These are phyloP conservation scores for Eimeria nieschulzi DNA, from an alignment of 169 alveolate genomes.

Conservation along the genomic window DNA sequence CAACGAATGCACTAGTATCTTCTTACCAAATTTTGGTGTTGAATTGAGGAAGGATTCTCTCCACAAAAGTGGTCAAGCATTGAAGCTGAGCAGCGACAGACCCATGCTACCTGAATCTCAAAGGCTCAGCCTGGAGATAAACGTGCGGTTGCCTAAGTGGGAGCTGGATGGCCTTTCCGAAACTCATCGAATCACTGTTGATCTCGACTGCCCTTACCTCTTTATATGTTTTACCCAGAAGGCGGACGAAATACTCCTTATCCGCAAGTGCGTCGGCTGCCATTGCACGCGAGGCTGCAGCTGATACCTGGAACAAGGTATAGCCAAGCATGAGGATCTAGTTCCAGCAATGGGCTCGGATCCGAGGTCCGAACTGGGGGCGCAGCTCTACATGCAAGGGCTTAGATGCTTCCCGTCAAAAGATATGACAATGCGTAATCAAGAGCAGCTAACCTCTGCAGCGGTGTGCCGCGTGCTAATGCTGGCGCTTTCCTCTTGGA, in stretches of 20 bases:
- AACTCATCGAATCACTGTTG: neutral
- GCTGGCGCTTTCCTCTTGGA: constrained; percentile 51
- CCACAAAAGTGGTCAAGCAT: constrained; percentile 27
- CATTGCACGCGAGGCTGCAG: constrained; percentile 40
- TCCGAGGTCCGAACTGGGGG: no score
- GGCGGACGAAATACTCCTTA: constrained; percentile 33
- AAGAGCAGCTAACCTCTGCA: constrained; percentile 52
- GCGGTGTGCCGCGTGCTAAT: constrained; percentile 55
- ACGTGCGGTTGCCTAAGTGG: neutral
- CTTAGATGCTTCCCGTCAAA: constrained; percentile 9
- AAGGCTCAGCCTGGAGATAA: neutral
- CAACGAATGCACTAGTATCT: neutral
- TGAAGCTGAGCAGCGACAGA: constrained; percentile 35
- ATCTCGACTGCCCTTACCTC: constrained; percentile 1
- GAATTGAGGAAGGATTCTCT: constrained; percentile 31
- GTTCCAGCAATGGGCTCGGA: no score
- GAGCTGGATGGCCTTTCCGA: neutral
- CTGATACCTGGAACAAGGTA: constrained; percentile 14
- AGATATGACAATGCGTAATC: neutral
- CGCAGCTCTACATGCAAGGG: neutral
- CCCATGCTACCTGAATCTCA: neutral
- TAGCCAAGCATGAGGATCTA: no score
- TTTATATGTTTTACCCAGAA: constrained; percentile 20
- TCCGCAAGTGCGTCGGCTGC: constrained; percentile 48
- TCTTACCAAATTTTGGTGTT: constrained; percentile 35